Base-by-base conservation (phyloP, 2,329 filamentous ascomycete genomes). In the Alternaria brassicicola region DNA sequence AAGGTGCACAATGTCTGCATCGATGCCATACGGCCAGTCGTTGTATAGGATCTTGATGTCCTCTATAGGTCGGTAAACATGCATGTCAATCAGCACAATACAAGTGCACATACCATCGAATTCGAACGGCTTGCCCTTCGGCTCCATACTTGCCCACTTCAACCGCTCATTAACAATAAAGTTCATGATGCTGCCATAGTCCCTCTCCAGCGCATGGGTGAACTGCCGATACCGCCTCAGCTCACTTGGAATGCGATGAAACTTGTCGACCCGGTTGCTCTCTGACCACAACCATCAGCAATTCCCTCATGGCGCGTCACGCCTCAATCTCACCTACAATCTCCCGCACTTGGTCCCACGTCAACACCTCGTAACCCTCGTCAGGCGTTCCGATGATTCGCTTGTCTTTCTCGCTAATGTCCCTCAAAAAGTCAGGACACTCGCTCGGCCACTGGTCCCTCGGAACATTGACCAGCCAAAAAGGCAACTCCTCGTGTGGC, bases 21-120 rank as follows among this genome's bases (percentile, higher is more conserved):
- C 92, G 52, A 97, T 83, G 0, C 92, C 93, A 71, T 97, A 98
- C 0, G 94, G 94, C 91, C 93, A 97, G 82, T 98, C 93, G 73
- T 98, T 98, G 78, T 85, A 86, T 38, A 97, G 77, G 46, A 96
- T 88, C 76, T 88, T 92, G 68, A 89, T 79, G 70, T 95, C 89
- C 45, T 79, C 83, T 83, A 45, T 33, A 39, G 21, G 19, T 50
- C 25, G 52, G 53, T 49, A 78, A 65, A 25, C 21, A 41, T 26
- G 8, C 38, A 33, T 45, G 26, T 19, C 31, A 38, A 19, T 25
- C 28, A 31, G 21, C 46, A 35, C 13, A 28, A 25, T 12, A 19
- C 12, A 8, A n/a, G 15, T 21, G 21, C 26, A 55, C 49, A 19
- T 54, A 61, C 58, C 58, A 23, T 58, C 30, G 56, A 79, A 74